phyloP scores from a whole-genome alignment of 495 filamentous ascomycete genomes.

The Penicillium flavigenum region DNA sequence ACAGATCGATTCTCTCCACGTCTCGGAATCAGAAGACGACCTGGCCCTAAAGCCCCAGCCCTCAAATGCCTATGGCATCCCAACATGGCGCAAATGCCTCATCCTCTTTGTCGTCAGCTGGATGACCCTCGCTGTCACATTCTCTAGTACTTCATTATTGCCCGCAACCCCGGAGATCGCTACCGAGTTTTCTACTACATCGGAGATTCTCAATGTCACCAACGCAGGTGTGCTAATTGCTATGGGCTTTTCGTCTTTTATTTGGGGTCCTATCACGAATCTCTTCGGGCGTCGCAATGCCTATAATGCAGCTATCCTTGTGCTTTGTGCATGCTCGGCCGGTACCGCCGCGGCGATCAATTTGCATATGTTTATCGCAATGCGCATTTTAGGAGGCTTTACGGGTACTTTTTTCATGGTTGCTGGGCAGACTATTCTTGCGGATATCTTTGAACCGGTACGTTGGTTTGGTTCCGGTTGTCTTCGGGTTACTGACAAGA shows the following conservation, averaged over 20 bases:
- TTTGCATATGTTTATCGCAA: conserved; percentile 43
- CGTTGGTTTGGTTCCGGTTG: conserved; percentile 9
- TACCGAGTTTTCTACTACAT: conserved; percentile 36
- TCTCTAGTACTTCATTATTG: conserved; percentile 44
- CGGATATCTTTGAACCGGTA: conserved; percentile 50
- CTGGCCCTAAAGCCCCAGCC: conserved; percentile 14
- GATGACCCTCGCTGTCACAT: conserved; percentile 47
- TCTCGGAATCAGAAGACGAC: conserved; percentile 21
- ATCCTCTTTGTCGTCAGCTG: conserved; percentile 46
- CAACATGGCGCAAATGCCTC: conserved; percentile 43
- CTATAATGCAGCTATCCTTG: conserved; percentile 40
- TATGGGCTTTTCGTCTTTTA: conserved; percentile 55
- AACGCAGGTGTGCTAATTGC: conserved; percentile 55
- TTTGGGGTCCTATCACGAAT: conserved; percentile 52
- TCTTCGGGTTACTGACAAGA: conserved; percentile 8
- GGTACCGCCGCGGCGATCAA: conserved; percentile 35
- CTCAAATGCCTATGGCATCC: conserved; percentile 29
- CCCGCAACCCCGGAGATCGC: conserved; percentile 46
- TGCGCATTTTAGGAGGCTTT: conserved; percentile 42
- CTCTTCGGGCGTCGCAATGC: conserved; percentile 36
- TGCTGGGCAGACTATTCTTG: conserved; percentile 46
- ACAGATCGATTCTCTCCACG: conserved; percentile 20
- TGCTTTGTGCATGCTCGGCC: conserved; percentile 38
- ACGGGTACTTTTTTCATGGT: conserved; percentile 51
- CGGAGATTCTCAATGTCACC: conserved; percentile 42